phyloP scores from a whole-genome alignment of 305 asterid species.

The Fraxinus sp. region DNA sequence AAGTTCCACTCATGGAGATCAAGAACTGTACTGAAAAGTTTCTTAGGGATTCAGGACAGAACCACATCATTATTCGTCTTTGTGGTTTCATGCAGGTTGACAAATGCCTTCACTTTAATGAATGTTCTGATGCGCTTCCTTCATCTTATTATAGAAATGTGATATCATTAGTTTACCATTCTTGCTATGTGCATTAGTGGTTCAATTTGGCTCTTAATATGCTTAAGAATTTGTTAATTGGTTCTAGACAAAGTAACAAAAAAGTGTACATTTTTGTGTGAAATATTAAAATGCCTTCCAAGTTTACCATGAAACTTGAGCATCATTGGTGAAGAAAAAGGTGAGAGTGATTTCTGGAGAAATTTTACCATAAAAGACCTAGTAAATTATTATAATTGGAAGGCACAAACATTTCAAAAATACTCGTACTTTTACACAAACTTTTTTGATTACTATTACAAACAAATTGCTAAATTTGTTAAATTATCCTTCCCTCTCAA shows the following conservation, averaged over 20 bases:
- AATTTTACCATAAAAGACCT: neutral
- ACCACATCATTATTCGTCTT: constrained; percentile 73
- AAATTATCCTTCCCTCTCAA: neutral
- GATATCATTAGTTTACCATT: constrained; percentile 7
- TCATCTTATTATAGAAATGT: neutral
- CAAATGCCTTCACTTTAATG: constrained; percentile 15
- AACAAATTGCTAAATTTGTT: neutral
- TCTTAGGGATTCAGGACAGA: constrained; percentile 70
- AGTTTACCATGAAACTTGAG: neutral
- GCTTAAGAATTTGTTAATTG: constrained; percentile 6
- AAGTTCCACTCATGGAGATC: constrained; percentile 98
- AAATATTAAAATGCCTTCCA: neutral
- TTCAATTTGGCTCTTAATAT: neutral
- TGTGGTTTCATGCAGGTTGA: constrained; percentile 98
- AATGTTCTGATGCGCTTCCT: neutral
- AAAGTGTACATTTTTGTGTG: neutral
- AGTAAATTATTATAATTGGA: neutral
- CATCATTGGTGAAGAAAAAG: neutral
- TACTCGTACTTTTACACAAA: neutral
- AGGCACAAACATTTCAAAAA: neutral
- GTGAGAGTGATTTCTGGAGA: neutral
- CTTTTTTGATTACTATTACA: neutral
- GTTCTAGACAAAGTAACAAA: constrained; percentile 5
- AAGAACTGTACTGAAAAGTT: constrained; percentile 88
- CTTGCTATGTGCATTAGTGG: constrained; percentile 3